Percentiles rank a stretch among this genome's conserved stretches.
Conservation (phyloP, 2,329 filamentous ascomycete species). For the Mycosphaerella arachidis region DNA sequence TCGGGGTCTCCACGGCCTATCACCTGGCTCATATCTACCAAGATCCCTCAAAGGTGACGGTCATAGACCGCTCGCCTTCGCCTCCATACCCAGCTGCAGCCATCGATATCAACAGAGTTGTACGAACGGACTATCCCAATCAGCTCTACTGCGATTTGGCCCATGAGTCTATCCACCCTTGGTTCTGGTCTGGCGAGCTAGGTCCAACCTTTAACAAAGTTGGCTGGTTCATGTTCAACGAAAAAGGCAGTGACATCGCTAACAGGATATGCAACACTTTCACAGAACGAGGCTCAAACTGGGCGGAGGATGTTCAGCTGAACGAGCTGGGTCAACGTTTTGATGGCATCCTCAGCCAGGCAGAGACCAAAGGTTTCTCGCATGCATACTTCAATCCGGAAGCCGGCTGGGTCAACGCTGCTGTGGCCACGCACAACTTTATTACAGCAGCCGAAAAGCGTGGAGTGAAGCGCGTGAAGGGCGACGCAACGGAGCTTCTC, state of each 20-base stretch:
- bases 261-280: slow-evolving; percentile 53
- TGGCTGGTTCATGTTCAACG: slow-evolving; percentile 55
- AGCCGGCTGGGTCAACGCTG: slow-evolving; percentile 54
- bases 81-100: slow-evolving; percentile 42
- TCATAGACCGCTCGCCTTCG: slow-evolving; percentile 55
- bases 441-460: slow-evolving; percentile 42
- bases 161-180: slow-evolving; percentile 38
- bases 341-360: slow-evolving; percentile 35
- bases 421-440: slow-evolving; percentile 42
- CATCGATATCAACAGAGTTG: slow-evolving; percentile 32
- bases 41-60: slow-evolving; percentile 46
- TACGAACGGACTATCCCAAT: slow-evolving; percentile 31
- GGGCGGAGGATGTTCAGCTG: slow-evolving; percentile 42
- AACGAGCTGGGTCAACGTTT: slow-evolving; percentile 38
- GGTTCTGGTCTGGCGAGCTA: slow-evolving; percentile 31
- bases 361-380: slow-evolving; percentile 37
- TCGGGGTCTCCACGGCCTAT: slow-evolving; percentile 24
- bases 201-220: slow-evolving; percentile 53
- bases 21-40: slow-evolving; percentile 44
- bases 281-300: slow-evolving; percentile 39
- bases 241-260: slow-evolving; percentile 30
- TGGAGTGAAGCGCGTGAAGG: slow-evolving; percentile 46
- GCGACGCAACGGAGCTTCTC: slow-evolving; percentile 44
- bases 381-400: slow-evolving; percentile 47
- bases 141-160: slow-evolving; percentile 31